Conservation (phyloP, 1,139 yeast genomes). For the Diutina mesorugosa region DNA sequence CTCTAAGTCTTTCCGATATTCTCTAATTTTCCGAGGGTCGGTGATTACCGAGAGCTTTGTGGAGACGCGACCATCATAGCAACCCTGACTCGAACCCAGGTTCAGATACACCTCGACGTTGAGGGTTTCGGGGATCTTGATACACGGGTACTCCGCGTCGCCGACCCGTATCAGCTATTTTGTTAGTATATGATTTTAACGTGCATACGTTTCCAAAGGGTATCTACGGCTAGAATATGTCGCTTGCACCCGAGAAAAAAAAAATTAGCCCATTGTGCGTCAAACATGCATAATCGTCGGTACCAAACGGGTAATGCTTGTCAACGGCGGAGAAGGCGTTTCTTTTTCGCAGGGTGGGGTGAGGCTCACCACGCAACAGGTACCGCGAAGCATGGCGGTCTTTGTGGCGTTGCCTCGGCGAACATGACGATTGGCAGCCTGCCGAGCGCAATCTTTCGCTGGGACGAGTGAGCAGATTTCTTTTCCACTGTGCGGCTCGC, state of each 20-base stretch:
- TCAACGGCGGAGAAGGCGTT: background rate
- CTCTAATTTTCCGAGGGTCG: background rate
- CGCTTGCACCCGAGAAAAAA: background rate
- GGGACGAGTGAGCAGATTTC: background rate
- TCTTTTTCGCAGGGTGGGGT: background rate
- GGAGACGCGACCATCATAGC: slow-evolving; percentile 1
- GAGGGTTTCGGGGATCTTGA: slow-evolving; percentile 1
- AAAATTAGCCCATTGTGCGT: background rate
- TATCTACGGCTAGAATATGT: background rate
- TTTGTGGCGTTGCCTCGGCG: background rate
- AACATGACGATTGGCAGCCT: background rate
- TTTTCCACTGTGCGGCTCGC: background rate
- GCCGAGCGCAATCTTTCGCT: background rate
- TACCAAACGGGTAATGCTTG: background rate
- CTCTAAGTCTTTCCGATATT: background rate
- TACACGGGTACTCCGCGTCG: background rate
- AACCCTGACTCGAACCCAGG: background rate
- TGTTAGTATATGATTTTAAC: background rate
- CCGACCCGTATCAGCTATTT: background rate
- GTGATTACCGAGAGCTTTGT: slow-evolving; percentile 1
- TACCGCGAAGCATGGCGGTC: background rate
- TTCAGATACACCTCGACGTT: slow-evolving; percentile 1
- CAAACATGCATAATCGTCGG: background rate
- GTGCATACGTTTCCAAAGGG: background rate
- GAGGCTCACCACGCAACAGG: background rate